Conservation (phyloP, 2,329 filamentous ascomycete species). For the Monosporascus sp. region DNA sequence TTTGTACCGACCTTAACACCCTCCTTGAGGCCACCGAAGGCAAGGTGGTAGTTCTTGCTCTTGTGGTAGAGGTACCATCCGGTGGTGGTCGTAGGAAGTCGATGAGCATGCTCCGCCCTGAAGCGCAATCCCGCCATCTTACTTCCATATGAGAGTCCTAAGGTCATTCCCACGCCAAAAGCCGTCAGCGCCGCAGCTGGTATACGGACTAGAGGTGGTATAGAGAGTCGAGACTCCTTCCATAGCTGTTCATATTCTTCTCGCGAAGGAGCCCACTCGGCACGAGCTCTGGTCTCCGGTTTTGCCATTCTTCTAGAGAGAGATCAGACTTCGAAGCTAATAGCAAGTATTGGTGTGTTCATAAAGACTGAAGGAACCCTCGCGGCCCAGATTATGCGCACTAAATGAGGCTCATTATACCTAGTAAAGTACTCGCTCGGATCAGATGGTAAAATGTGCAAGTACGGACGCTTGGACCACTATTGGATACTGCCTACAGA, state of each 20-base stretch:
- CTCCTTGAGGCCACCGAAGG: constrained; percentile 71
- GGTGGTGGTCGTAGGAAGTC: constrained; percentile 72
- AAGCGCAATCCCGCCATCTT: constrained; percentile 75
- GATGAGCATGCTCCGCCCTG: constrained; percentile 93
- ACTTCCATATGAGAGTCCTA: constrained; percentile 69
- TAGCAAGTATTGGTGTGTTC: too few relatives aligned
- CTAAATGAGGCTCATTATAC: too few relatives aligned
- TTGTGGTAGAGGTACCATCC: constrained; percentile 99
- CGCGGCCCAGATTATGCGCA: too few relatives aligned
- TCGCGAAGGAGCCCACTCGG: constrained; percentile 14
- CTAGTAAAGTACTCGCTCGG: too few relatives aligned
- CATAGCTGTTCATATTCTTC: constrained; percentile 30
- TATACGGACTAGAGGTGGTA: constrained; percentile 61
- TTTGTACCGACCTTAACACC: constrained; percentile 69
- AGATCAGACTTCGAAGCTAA: background rate
- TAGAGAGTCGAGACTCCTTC: constrained; percentile 48
- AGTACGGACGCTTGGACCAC: constrained; percentile 2
- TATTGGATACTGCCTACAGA: background rate
- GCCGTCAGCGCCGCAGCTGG: constrained; percentile 58
- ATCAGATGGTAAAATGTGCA: too few relatives aligned
- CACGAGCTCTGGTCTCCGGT: constrained; percentile 5
- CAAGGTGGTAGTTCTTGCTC: constrained; percentile 87
- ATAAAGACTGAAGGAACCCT: too few relatives aligned
- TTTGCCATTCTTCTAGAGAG: constrained; percentile 9
- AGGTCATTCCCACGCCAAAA: constrained; percentile 61